A percentile compares a stretch with the other conserved stretches of the same genome.
Conservation (phyloP, 208 protist genomes). For the Acanthamoeba polyphaga region DNA sequence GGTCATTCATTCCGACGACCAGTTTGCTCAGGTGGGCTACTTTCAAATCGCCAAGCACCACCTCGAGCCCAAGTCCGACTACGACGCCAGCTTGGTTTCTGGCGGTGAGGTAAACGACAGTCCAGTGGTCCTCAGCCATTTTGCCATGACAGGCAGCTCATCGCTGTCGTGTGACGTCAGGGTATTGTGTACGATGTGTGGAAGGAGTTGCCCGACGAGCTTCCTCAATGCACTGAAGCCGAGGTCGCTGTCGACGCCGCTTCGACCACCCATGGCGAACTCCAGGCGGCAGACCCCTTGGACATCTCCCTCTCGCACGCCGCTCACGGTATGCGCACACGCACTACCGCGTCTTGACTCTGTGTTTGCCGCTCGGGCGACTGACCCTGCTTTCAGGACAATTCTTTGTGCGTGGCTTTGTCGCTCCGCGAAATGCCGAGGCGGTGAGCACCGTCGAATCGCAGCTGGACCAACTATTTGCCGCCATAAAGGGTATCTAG, state of each 20-base stretch:
- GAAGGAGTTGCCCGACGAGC: not conserved
- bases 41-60: constrained; percentile 80
- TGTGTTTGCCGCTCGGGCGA: not conserved
- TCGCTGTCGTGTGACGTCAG: not conserved
- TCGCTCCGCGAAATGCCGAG: not conserved
- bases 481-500: not conserved
- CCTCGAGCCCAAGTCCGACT: constrained; percentile 73
- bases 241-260: not conserved
- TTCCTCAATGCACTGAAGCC: not conserved
- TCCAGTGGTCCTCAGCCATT: too few relatives aligned
- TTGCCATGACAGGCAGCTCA: not conserved
- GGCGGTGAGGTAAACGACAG: not conserved
- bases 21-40: constrained; percentile 84
- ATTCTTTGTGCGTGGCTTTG: constrained; percentile 24
- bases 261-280: not conserved
- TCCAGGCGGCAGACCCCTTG: not conserved
- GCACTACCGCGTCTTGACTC: too few relatives aligned
- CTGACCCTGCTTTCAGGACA: not conserved
- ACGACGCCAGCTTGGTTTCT: not conserved
- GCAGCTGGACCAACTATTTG: constrained; percentile 1
- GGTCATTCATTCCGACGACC: constrained; percentile 83
- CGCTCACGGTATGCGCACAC: not conserved
- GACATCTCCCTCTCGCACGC: not conserved
- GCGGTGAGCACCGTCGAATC: not conserved
- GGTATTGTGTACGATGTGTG: constrained; percentile 28